Evolutionary conservation across 2,329 filamentous ascomycete genomes (phyloP), one percentile per base, ranked within the genome.

Genomic region (Hypoxylon sp.): DNA sequence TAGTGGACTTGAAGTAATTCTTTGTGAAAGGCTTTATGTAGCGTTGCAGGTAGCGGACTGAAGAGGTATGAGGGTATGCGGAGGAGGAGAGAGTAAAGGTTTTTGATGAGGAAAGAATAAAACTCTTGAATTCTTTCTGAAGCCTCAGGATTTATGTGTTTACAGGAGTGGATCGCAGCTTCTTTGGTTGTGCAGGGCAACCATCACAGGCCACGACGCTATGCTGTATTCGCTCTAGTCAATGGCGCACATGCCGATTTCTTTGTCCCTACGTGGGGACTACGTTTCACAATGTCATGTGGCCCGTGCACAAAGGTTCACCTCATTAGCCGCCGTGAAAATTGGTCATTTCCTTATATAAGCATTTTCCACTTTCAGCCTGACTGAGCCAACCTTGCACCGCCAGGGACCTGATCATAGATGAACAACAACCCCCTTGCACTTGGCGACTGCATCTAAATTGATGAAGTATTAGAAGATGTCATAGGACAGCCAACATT

Each of bases 1-100:
- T 85, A 83, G 75, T 81, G 71, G 80, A 82, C 80, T 82, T 78
- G 73, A 70, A 73, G 73, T 68, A 67, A 65, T 75, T 79, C 72
- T 71, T 80, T 77, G 72, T 70, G 72, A 62, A 72, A 78, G 75
- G 76, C 72, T 71, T 74, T 46, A 10, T 58, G 72, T 73, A 73
- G 74, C 63, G 71, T 68, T 67, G 63, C 65, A 37, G 61, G 63
- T 47, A 70, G 54, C 54, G 63, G 66, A 59, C 29, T 56, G 44
- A 61, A 64, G 54, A 56, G 55, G 56, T 52, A 57, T 62, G 67
- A 62, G 55, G 70, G 64, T 58, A 39, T 64, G 70, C 52, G 60
- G 62, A 67, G 62, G 65, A 29, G 46, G 39, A 66, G 66, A 74
- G 67, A 33, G 70, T 59, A 54, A 52, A 55, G 63, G 69, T 65